Percentiles rank a stretch among this genome's conserved stretches.
These are phyloP conservation scores for Aspergillus nanangensis DNA, from an alignment of 495 filamentous ascomycete genomes.

Conservation along the genomic window DNA sequence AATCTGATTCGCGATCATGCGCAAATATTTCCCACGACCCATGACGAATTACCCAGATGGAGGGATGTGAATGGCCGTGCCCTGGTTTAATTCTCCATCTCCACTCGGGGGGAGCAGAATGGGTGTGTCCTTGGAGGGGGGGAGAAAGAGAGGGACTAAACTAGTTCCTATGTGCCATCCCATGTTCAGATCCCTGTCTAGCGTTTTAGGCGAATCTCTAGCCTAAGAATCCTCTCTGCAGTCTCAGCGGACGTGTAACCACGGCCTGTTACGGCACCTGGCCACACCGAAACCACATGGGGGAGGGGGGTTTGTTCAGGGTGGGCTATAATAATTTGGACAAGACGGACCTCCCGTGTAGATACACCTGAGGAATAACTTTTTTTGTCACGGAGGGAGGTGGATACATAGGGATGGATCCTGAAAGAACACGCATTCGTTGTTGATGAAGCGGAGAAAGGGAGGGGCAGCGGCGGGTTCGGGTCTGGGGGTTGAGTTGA, in stretches of 20 bases:
- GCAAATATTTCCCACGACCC: no score
- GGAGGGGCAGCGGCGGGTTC: no score
- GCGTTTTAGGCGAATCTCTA: neutral
- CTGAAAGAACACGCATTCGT: neutral
- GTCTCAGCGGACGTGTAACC: constrained; percentile 6
- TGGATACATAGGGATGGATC: neutral
- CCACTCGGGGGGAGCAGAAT: neutral
- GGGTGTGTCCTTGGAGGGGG: no score
- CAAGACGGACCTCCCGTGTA: no score
- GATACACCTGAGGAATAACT: neutral
- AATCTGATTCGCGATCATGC: neutral
- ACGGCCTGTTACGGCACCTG: constrained; percentile 7
- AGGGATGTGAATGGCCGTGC: constrained; percentile 2
- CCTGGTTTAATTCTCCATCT: constrained; percentile 1
- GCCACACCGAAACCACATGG: neutral
- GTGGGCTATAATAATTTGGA: no score
- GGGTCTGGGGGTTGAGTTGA: no score
- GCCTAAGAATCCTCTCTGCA: neutral
- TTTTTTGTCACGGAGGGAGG: neutral
- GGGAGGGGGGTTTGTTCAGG: neutral
- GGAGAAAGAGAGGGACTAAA: no score
- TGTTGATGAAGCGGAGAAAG: neutral
- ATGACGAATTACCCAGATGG: no score
- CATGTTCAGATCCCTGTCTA: neutral
- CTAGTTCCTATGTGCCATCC: no score